phyloP scores from a whole-genome alignment of 2,329 filamentous ascomycete species.

The Metarhizium robertsii region DNA sequence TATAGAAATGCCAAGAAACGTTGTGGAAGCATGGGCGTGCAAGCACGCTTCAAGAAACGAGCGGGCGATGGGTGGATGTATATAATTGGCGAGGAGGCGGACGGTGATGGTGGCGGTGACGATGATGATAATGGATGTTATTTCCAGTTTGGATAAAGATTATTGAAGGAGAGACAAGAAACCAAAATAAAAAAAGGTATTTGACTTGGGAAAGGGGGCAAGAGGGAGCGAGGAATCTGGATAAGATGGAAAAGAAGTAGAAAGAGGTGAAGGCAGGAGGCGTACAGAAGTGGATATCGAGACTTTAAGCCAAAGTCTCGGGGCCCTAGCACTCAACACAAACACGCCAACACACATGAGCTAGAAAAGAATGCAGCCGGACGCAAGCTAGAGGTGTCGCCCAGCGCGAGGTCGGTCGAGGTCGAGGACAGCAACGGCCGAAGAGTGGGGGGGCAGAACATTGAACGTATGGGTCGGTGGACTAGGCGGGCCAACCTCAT shows the following conservation, averaged over 20 bases:
- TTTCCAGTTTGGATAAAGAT: background rate
- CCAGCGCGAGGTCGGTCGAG: slow-evolving; percentile 32
- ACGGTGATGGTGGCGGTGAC: slow-evolving; percentile 4
- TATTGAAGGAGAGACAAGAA: slow-evolving; percentile 7
- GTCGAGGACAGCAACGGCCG: slow-evolving; percentile 20
- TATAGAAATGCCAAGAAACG: slow-evolving; percentile 12
- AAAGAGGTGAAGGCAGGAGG: slow-evolving; percentile 12
- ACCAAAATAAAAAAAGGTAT: slow-evolving; percentile 2
- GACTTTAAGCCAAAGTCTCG: background rate
- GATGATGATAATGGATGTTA: background rate
- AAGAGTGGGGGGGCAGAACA: slow-evolving; percentile 26
- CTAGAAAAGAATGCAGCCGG: background rate
- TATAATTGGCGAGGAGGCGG: background rate
- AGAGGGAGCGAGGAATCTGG: background rate
- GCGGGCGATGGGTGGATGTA: background rate
- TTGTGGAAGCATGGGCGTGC: slow-evolving; percentile 18
- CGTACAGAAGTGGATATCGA: slow-evolving; percentile 14
- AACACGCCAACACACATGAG: background rate
- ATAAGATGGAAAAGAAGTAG: slow-evolving; percentile 8
- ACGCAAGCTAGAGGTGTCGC: slow-evolving; percentile 35
- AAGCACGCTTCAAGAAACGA: background rate
- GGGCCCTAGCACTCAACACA: background rate
- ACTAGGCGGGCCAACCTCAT: slow-evolving; percentile 34
- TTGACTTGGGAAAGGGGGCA: background rate
- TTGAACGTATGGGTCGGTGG: slow-evolving; percentile 28